A percentile compares a stretch with the other conserved stretches of the same genome.
These are phyloP conservation scores for Hirschfeldia incana DNA, from an alignment of 345 rosid genomes.

Conservation along the genomic window DNA sequence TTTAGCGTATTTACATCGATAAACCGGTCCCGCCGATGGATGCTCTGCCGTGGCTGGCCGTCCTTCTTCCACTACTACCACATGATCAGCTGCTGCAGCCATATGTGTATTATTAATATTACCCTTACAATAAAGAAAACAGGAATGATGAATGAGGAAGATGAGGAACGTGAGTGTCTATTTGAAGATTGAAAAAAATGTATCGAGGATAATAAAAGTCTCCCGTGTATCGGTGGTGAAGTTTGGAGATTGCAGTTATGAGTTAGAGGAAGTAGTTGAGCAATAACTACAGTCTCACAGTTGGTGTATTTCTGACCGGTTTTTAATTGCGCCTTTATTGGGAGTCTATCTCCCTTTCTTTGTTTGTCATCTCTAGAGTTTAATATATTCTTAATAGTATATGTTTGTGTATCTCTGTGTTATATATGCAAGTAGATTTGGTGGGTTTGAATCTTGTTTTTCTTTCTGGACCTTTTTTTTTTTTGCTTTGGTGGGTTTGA, in stretches of 20 bases:
- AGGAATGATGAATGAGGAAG: not conserved
- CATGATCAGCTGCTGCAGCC: conserved; percentile 44
- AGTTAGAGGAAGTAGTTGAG: conserved; percentile 44
- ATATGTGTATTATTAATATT: conserved; percentile 12
- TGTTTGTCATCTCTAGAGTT: not conserved
- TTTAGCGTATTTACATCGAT: conserved; percentile 72
- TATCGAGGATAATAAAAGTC: conserved; percentile 28
- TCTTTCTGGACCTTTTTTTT: not conserved
- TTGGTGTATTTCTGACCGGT: conserved; percentile 34
- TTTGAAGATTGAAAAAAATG: conserved; percentile 29
- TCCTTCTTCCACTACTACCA: conserved; percentile 75
- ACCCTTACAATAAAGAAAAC: not conserved
- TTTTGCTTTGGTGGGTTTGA: not conserved
- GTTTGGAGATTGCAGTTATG: conserved; percentile 40
- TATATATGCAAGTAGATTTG: conserved; percentile 29
- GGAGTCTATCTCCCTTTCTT: conserved; percentile 1
- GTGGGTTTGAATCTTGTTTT: conserved; percentile 25
- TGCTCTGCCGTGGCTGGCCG: conserved; percentile 45
- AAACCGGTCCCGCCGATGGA: conserved; percentile 85
- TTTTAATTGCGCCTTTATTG: conserved; percentile 40
- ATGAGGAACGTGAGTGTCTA: conserved; percentile 17
- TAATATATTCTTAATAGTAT: not conserved
- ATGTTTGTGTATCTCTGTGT: not conserved
- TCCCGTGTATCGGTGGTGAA: conserved; percentile 30
- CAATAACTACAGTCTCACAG: conserved; percentile 35